Conservation (phyloP, 1,284 basidiomycete species). For the Leccinum subfulvum region DNA sequence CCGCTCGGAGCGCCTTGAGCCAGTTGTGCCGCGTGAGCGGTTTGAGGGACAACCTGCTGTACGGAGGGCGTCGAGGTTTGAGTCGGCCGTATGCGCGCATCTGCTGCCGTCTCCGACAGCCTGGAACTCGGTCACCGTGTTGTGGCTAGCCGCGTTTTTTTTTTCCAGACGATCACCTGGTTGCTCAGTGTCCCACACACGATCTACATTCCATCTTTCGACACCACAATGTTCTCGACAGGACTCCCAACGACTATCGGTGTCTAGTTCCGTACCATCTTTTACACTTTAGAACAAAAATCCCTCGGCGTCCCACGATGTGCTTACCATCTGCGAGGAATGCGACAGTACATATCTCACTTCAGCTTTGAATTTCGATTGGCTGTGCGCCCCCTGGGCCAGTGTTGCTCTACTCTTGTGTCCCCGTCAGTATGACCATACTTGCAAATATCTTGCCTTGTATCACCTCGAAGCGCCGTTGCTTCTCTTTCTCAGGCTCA, state of each 20-base stretch:
- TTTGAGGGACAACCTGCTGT: slow-evolving; percentile 43
- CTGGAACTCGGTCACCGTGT: too few relatives aligned
- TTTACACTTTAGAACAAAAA: background rate
- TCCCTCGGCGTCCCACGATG: background rate
- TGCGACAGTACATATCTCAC: background rate
- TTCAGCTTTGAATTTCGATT: background rate
- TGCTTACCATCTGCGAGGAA: background rate
- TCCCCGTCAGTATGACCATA: background rate
- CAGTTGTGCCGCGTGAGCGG: slow-evolving; percentile 43
- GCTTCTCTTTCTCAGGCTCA: background rate
- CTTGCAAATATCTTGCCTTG: background rate
- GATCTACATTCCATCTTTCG: background rate
- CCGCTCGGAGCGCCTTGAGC: slow-evolving; percentile 47
- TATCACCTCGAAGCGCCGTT: background rate
- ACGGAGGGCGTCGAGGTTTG: background rate
- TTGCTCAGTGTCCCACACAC: background rate
- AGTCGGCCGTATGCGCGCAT: background rate
- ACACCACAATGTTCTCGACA: background rate
- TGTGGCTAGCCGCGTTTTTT: too few relatives aligned
- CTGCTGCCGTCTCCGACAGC: too few relatives aligned
- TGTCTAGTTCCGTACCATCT: background rate
- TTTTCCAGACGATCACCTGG: background rate
- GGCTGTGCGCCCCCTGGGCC: too few relatives aligned
- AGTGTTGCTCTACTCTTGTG: background rate
- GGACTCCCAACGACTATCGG: too few relatives aligned